Percentiles rank a stretch among this genome's conserved stretches.
These are phyloP conservation scores for Globisporangium heterothallicum DNA, from an alignment of 352 stramenopile genomes.

Conservation along the genomic window DNA sequence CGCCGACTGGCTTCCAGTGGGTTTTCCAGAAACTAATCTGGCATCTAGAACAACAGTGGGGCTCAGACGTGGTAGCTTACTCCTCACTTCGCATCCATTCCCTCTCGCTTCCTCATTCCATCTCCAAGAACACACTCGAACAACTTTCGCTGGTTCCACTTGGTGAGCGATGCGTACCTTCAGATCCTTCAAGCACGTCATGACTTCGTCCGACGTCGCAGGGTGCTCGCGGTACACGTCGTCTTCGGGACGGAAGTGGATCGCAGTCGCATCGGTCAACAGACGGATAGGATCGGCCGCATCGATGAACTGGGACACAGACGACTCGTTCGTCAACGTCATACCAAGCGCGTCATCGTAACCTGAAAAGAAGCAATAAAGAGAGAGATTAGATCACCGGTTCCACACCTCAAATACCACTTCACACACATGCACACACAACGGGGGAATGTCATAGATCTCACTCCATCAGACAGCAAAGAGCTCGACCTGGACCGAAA, in stretches of 20 bases:
- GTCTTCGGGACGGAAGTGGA: constrained; percentile 86
- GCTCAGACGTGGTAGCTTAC: constrained; percentile 79
- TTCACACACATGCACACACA: constrained; percentile 7
- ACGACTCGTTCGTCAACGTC: constrained; percentile 80
- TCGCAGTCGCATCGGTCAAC: constrained; percentile 91
- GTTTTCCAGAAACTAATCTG: constrained; percentile 89
- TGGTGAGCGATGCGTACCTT: constrained; percentile 87
- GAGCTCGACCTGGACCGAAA: constrained; percentile 16
- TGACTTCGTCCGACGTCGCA: constrained; percentile 78
- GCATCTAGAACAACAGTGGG: constrained; percentile 81
- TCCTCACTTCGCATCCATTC: constrained; percentile 54
- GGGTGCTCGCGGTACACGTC: constrained; percentile 80
- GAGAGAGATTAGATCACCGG: constrained; percentile 3
- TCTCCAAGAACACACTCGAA: too few species aligned
- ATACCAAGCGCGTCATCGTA: constrained; percentile 91
- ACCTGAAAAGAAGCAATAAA: constrained; percentile 28
- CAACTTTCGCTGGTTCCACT: too few species aligned
- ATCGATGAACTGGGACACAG: constrained; percentile 84
- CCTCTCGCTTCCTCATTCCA: neutral
- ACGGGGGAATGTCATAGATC: constrained; percentile 76
- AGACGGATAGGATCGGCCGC: constrained; percentile 93
- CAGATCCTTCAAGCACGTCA: constrained; percentile 83
- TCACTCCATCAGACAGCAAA: constrained; percentile 59
- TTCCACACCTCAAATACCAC: too few species aligned
- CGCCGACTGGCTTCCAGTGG: constrained; percentile 81